A percentile compares a stretch with the other conserved stretches of the same genome.
Evolutionary conservation across 2,329 filamentous ascomycete genomes (phyloP).

Genomic region (Dactylonectria macrodidyma): DNA sequence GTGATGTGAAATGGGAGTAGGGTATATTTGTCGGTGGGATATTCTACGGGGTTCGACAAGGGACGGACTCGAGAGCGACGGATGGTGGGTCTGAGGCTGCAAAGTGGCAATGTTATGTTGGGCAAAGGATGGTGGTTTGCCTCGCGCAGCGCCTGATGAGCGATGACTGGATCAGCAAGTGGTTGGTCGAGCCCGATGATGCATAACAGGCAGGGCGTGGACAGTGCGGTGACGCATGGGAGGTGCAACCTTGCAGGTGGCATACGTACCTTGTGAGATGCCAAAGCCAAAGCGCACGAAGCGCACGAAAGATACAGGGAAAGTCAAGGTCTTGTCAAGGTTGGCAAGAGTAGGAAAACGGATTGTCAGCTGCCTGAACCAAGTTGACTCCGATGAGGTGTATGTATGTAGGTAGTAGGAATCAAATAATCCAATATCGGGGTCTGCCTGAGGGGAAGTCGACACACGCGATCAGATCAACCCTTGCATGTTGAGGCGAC

Average conservation of each 20-base stretch:
- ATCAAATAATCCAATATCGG: background rate
- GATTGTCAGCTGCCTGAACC: background rate
- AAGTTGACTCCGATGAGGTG: background rate
- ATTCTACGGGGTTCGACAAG: background rate
- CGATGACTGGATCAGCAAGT: conserved; percentile 40
- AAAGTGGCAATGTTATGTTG: conserved; percentile 23
- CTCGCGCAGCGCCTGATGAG: conserved; percentile 36
- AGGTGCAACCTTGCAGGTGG: conserved; percentile 22
- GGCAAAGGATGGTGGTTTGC: conserved; percentile 35
- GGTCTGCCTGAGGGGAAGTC: conserved; percentile 32
- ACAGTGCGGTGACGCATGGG: conserved; percentile 24
- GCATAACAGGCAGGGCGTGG: conserved; percentile 39
- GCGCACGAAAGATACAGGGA: background rate
- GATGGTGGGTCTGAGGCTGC: conserved; percentile 3
- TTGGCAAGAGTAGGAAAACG: background rate
- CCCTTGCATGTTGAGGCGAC: conserved; percentile 32
- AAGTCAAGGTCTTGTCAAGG: background rate
- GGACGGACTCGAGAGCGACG: background rate
- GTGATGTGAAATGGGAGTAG: background rate
- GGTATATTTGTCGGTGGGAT: conserved; percentile 8
- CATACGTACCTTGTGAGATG: conserved; percentile 22
- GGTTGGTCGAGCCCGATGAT: conserved; percentile 43
- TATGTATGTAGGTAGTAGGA: background rate
- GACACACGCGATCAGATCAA: conserved; percentile 37
- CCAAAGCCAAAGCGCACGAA: conserved; percentile 2